Percentiles rank a stretch among this genome's conserved stretches.
Conservation (phyloP, 805 yeast genomes). For the Wickerhamiella brachini region DNA sequence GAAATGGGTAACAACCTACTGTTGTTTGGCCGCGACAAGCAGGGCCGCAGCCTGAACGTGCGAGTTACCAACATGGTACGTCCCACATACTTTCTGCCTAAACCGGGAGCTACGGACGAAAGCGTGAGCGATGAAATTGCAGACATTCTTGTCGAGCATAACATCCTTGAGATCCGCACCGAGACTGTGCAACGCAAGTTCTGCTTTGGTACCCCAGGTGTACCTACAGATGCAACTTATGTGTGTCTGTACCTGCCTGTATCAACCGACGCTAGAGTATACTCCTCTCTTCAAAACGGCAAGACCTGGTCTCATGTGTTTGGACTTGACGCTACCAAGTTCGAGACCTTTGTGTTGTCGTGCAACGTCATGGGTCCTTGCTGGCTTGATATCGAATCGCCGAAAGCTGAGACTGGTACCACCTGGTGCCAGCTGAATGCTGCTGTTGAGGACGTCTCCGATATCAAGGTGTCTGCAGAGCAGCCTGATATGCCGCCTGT, state of each 20-base stretch:
- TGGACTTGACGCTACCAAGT: slow-evolving; percentile 59
- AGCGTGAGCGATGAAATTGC: slow-evolving; percentile 71
- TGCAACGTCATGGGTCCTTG: slow-evolving; percentile 93
- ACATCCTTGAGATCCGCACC: slow-evolving; percentile 47
- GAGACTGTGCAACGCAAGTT: slow-evolving; percentile 65
- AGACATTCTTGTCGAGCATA: slow-evolving; percentile 49
- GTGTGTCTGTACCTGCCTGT: slow-evolving; percentile 66
- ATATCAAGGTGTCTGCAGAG: slow-evolving; percentile 31
- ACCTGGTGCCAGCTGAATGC: slow-evolving; percentile 68
- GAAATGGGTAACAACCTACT: slow-evolving; percentile 59
- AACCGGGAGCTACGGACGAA: slow-evolving; percentile 26
- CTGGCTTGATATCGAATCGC: slow-evolving; percentile 68
- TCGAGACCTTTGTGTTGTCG: slow-evolving; percentile 76
- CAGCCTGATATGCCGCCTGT: slow-evolving; percentile 44
- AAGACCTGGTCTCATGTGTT: slow-evolving; percentile 65
- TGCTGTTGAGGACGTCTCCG: slow-evolving; percentile 27
- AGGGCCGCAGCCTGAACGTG: slow-evolving; percentile 50
- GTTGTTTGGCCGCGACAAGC: slow-evolving; percentile 66
- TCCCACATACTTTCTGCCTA: slow-evolving; percentile 68
- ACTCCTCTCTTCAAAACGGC: slow-evolving; percentile 38
- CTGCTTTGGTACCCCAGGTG: slow-evolving; percentile 72
- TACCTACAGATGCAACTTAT: slow-evolving; percentile 72
- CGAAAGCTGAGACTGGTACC: slow-evolving; percentile 46
- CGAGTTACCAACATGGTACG: slow-evolving; percentile 57
- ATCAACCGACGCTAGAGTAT: slow-evolving; percentile 16